Evolutionary conservation across 352 stramenopile genomes (phyloP), one percentile per base, ranked within the genome.

Genomic region (Aphanomyces euteiches): DNA sequence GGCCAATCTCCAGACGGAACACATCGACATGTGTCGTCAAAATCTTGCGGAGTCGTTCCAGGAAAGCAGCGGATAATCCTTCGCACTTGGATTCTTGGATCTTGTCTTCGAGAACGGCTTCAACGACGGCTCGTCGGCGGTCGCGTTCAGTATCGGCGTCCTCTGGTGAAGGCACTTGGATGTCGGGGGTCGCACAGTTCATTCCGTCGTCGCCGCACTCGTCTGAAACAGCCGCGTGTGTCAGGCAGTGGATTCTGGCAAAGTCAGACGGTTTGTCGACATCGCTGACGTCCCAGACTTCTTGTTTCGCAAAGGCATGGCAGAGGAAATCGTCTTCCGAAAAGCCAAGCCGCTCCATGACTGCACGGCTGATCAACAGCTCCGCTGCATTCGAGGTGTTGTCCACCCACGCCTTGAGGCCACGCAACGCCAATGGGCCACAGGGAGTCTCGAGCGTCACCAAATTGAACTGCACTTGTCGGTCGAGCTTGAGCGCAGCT

Each of bases 11-110:
- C 45, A 53, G 45, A 19, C 58, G 58, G 58, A 66, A 66, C 8
- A 66, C 58, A 34, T 66, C 58, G 8, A 56, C 13, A 53, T n/a
- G 43, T 37, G 54, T 66, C 15, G 58, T 13, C 58, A 66, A 37
- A 10, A 66, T 15, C 15, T 59, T 10, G 54, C 28, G 13, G 10
- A 66, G 28, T 37, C 34, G 13, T 19, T 66, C n/a, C 10, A 57
- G 13, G 38, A 38, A 12, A 37, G 1, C 28, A 15, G 3, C 1
- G 1, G 38, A 15, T 10, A 66, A 2, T 15, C 58, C 58, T 21
- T 2, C 1, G 1, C n/a, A 1, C 34, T 50, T 3, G 43, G 58
- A 15, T 12, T 56, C 58, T 13, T 12, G 13, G 28, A 53, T 1
- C 58, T 66, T 66, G 13, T 15, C 56, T 53, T 61, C 12, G 1